Evolutionary conservation across 1,284 basidiomycete species (phyloP).

Genomic region (Heterobasidion occidentale): DNA sequence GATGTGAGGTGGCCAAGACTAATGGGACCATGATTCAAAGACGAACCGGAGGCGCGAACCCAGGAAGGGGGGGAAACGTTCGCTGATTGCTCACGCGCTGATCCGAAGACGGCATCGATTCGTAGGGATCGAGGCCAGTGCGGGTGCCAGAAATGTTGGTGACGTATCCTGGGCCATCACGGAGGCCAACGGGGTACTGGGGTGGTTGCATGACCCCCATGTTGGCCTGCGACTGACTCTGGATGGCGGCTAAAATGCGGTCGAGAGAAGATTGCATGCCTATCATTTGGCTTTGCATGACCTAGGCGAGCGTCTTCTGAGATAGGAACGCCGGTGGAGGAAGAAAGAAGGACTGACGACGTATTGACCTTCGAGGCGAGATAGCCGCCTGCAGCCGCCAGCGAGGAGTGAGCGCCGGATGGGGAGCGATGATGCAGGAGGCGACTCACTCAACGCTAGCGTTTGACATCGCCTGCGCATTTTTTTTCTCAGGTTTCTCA

Average conservation of each 20-base stretch:
- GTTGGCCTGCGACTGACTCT: conserved; percentile 36
- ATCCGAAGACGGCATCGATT: conserved; percentile 14
- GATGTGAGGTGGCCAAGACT: conserved; percentile 2
- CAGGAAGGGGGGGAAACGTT: conserved; percentile 75
- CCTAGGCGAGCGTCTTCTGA: conserved; percentile 28
- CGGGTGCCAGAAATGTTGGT: conserved; percentile 14
- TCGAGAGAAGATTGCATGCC: conserved; percentile 82
- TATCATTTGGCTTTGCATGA: conserved; percentile 88
- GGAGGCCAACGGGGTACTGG: conserved; percentile 18
- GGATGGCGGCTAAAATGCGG: conserved; percentile 65
- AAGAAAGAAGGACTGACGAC: conserved; percentile 38
- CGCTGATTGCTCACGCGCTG: conserved; percentile 9
- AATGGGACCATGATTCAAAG: neutral
- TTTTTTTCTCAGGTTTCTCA: conserved; percentile 88
- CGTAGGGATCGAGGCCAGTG: conserved; percentile 21
- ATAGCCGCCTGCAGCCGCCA: conserved; percentile 50
- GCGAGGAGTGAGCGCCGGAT: conserved; percentile 11
- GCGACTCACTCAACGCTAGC: conserved; percentile 66
- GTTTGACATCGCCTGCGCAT: conserved; percentile 45
- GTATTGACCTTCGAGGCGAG: conserved; percentile 78
- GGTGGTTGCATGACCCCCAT: conserved; percentile 19
- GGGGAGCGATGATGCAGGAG: conserved; percentile 14
- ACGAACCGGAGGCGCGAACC: conserved; percentile 81
- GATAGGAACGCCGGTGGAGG: conserved; percentile 1
- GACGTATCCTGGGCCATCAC: conserved; percentile 12